phyloP scores from a whole-genome alignment of 805 yeast genomes.

The Candida koratica region DNA sequence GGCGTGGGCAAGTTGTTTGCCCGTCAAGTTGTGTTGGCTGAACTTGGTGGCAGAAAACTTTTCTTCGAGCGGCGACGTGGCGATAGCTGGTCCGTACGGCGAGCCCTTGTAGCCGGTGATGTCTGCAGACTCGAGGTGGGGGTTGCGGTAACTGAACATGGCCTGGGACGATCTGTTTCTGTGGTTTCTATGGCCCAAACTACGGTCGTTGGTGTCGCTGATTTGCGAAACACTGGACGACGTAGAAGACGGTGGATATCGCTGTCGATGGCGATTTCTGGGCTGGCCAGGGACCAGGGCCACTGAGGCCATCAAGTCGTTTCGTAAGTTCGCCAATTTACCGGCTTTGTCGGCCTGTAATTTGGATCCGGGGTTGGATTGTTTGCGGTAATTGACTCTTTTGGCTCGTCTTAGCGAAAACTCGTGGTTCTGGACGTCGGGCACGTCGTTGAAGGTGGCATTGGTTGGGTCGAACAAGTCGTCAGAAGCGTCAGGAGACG shows the following conservation, averaged over 20 bases:
- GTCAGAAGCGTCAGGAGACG: conserved; percentile 13
- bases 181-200: conserved; percentile 1
- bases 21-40: conserved; percentile 16
- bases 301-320: conserved; percentile 3
- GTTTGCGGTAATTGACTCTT: conserved; percentile 38
- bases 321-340: conserved; percentile 20
- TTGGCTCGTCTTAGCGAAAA: conserved; percentile 37
- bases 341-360: conserved; percentile 22
- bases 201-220: not conserved
- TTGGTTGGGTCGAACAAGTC: conserved; percentile 13
- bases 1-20: conserved; percentile 16
- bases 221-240: not conserved
- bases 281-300: conserved; percentile 6
- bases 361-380: conserved; percentile 21
- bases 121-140: conserved; percentile 13
- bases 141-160: conserved; percentile 31
- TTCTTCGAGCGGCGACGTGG: conserved; percentile 14
- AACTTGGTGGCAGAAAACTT: conserved; percentile 14
- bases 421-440: conserved; percentile 13
- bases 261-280: not conserved
- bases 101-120: conserved; percentile 11
- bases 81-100: conserved; percentile 15
- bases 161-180: conserved; percentile 25
- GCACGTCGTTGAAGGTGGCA: conserved; percentile 13
- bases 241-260: not conserved